Conservation (phyloP, 2,329 filamentous ascomycete species). For the Trichophyton equinum region DNA sequence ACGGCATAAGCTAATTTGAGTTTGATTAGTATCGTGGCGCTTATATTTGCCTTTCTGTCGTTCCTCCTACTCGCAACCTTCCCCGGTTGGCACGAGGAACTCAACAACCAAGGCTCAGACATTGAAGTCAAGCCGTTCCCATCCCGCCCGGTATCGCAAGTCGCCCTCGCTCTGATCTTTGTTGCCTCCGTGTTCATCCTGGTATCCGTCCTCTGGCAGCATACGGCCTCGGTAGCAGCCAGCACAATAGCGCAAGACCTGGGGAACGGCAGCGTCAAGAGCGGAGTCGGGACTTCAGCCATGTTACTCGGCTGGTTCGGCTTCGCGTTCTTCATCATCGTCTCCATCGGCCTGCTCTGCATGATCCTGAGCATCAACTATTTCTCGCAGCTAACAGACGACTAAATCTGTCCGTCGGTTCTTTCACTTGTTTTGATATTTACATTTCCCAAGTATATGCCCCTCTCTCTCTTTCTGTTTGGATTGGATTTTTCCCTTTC, state of each 20-base stretch:
- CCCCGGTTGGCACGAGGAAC: conserved; percentile 76
- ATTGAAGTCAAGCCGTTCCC: conserved; percentile 91
- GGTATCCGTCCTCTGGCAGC: conserved; percentile 50
- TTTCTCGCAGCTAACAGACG: conserved; percentile 48
- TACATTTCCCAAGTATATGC: conserved; percentile 5
- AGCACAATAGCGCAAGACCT: conserved; percentile 88
- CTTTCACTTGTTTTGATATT: not conserved
- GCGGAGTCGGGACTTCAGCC: conserved; percentile 80
- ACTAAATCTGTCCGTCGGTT: conserved; percentile 11
- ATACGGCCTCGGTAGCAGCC: conserved; percentile 91
- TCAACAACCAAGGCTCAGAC: conserved; percentile 60
- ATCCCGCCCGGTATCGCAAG: conserved; percentile 79
- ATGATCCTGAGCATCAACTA: conserved; percentile 93
- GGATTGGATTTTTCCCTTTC: too few species aligned
- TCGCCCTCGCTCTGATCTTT: conserved; percentile 85
- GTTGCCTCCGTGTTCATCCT: conserved; percentile 53
- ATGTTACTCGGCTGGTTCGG: conserved; percentile 99
- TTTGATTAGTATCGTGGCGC: conserved; percentile 69
- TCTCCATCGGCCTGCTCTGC: conserved; percentile 84
- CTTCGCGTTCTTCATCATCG: conserved; percentile 83
- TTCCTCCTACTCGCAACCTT: conserved; percentile 92
- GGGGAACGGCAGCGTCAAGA: conserved; percentile 75
- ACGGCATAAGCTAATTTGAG: not conserved
- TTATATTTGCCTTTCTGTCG: conserved; percentile 93
- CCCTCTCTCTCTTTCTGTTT: not conserved